Conservation (phyloP, 495 filamentous ascomycete species). For the Xylaria venustula region DNA sequence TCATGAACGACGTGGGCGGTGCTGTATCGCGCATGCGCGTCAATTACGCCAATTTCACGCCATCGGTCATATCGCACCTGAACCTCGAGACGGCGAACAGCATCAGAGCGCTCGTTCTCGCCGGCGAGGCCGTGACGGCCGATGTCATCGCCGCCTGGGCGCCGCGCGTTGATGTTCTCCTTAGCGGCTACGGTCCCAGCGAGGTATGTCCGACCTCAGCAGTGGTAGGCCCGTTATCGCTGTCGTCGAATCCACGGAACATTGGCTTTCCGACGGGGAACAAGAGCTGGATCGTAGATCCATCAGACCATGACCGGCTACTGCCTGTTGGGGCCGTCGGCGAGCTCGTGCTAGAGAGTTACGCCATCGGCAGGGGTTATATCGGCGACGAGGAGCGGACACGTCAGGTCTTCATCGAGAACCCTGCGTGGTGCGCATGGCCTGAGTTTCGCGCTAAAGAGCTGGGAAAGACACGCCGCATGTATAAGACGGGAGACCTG, state of each 20-base stretch:
- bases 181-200: conserved; percentile 52
- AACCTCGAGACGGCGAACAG: conserved; percentile 40
- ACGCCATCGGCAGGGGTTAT: conserved; percentile 35
- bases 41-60: conserved; percentile 10
- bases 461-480: neutral
- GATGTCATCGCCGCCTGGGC: conserved; percentile 56
- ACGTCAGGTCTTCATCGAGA: conserved; percentile 27
- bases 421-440: conserved; percentile 36
- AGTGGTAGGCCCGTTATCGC: conserved; percentile 16
- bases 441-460: neutral
- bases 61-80: conserved; percentile 1
- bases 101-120: conserved; percentile 47
- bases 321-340: conserved; percentile 7
- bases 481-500: conserved; percentile 14
- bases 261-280: conserved; percentile 47
- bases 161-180: conserved; percentile 35
- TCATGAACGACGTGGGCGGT: neutral
- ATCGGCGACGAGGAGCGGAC: conserved; percentile 29
- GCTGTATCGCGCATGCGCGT: neutral
- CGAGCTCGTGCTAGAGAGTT: conserved; percentile 9
- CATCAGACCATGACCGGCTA: conserved; percentile 33
- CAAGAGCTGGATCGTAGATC: conserved; percentile 52
- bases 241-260: conserved; percentile 24
- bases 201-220: conserved; percentile 24
- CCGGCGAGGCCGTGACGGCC: conserved; percentile 54